Evolutionary conservation across 75 land plant genomes (phyloP).

Genomic region (Selaginella moellendorffii): DNA sequence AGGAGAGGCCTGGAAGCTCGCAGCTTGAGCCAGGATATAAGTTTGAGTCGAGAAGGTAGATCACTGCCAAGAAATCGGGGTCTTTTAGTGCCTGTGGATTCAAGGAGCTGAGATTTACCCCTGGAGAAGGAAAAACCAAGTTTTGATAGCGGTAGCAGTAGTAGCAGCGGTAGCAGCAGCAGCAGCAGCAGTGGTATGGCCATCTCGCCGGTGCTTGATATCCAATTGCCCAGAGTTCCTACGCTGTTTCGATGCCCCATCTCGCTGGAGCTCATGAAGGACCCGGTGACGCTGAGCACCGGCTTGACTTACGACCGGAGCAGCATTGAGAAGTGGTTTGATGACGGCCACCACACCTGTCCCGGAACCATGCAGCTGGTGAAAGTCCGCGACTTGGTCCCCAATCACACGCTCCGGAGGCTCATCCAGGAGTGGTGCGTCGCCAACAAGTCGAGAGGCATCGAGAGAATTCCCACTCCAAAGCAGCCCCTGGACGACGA

Average conservation of each 20-base stretch:
- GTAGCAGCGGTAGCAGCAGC: not conserved
- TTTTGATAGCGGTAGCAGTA: not conserved
- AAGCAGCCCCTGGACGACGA: not conserved
- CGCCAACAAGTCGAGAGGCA: not conserved
- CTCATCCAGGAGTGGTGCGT: not conserved
- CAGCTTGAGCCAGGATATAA: not conserved
- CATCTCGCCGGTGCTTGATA: not conserved
- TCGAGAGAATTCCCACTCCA: slow-evolving; percentile 6
- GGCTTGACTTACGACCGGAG: slow-evolving; percentile 32
- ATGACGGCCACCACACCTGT: slow-evolving; percentile 4
- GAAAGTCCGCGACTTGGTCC: not conserved
- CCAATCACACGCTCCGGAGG: not conserved
- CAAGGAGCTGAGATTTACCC: too few relatives aligned
- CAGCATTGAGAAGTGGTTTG: slow-evolving; percentile 3
- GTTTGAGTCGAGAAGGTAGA: not conserved
- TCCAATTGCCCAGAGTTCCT: not conserved
- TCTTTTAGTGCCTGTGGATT: too few relatives aligned
- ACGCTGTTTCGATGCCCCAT: slow-evolving; percentile 27
- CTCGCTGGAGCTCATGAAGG: slow-evolving; percentile 32
- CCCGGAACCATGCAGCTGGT: slow-evolving; percentile 1
- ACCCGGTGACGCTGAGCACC: slow-evolving; percentile 30
- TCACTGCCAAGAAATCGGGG: too few relatives aligned
- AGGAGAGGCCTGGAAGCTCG: not conserved
- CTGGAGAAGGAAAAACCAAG: not conserved
- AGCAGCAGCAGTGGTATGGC: not conserved